Conservation (phyloP, 116 monocot species). For the Zostera marina region DNA sequence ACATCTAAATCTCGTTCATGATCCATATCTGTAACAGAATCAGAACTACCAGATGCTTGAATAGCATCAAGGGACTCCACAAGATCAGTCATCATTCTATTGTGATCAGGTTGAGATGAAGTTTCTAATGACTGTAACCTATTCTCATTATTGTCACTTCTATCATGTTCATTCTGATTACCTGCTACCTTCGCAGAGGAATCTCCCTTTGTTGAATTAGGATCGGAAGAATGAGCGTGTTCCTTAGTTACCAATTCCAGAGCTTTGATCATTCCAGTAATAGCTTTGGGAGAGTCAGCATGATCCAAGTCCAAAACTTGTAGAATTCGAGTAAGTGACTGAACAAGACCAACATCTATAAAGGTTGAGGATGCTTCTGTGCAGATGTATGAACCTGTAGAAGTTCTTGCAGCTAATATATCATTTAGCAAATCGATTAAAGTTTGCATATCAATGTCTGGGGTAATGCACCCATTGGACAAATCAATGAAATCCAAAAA, state of each 20-base stretch:
- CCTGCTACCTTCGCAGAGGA: constrained; percentile 28
- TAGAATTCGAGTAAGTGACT: constrained; percentile 44
- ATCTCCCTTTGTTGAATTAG: constrained; percentile 40
- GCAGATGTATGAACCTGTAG: constrained; percentile 73
- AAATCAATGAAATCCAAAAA: constrained; percentile 59
- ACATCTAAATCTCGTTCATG: constrained; percentile 65
- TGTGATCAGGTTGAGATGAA: constrained; percentile 51
- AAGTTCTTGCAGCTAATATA: constrained; percentile 64
- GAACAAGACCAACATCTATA: constrained; percentile 85
- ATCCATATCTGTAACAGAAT: constrained; percentile 77
- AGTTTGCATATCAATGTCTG: constrained; percentile 42
- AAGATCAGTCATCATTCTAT: constrained; percentile 34
- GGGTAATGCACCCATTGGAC: constrained; percentile 35
- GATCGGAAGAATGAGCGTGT: constrained; percentile 67
- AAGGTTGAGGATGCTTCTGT: constrained; percentile 82
- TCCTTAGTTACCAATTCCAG: constrained; percentile 89
- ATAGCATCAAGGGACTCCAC: constrained; percentile 42
- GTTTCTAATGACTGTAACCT: constrained; percentile 58
- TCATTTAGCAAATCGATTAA: constrained; percentile 94
- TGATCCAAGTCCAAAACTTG: constrained; percentile 85
- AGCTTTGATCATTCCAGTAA: constrained; percentile 69
- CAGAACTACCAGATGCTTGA: constrained; percentile 42
- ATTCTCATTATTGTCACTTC: constrained; percentile 20
- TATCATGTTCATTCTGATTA: constrained; percentile 40
- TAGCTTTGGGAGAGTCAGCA: constrained; percentile 73